Evolutionary conservation across 2,329 filamentous ascomycete genomes (phyloP).

Genomic region (Colletotrichum lindemuthianum): DNA sequence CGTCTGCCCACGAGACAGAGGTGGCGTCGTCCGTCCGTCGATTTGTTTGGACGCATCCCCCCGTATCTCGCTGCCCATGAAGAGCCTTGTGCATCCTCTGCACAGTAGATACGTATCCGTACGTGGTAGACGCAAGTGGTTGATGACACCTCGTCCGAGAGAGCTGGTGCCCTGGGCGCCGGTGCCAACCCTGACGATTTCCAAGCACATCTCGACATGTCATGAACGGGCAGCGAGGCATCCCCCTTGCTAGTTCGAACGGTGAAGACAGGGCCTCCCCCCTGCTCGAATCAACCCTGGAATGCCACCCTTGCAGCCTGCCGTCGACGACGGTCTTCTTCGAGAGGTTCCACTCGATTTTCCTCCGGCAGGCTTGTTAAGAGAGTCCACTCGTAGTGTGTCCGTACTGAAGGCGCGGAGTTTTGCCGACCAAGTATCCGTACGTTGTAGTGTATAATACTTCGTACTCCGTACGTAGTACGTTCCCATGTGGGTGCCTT

Average conservation of each 20-base stretch:
- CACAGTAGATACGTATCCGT: too few relatives aligned
- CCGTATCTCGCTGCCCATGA: too few relatives aligned
- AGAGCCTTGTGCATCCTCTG: too few relatives aligned
- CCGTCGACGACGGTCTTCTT: neutral
- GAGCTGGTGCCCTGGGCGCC: slow-evolving; percentile 12
- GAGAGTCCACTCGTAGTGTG: neutral
- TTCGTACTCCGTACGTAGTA: too few relatives aligned
- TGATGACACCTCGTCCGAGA: neutral
- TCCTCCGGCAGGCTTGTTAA: neutral
- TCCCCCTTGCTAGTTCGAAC: slow-evolving; percentile 25
- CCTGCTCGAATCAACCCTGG: slow-evolving; percentile 15
- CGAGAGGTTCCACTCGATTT: too few relatives aligned
- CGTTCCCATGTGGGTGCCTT: too few relatives aligned
- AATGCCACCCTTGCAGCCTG: slow-evolving; percentile 23
- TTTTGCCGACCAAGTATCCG: too few relatives aligned
- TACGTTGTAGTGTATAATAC: too few relatives aligned
- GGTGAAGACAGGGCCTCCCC: slow-evolving; percentile 25
- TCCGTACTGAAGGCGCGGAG: neutral
- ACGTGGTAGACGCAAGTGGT: too few relatives aligned
- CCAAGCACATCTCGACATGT: slow-evolving; percentile 6
- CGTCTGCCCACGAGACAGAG: slow-evolving; percentile 2
- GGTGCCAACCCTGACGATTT: slow-evolving; percentile 23
- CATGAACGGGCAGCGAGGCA: slow-evolving; percentile 1
- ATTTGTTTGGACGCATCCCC: too few relatives aligned
- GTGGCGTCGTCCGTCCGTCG: too few relatives aligned